phyloP scores from a whole-genome alignment of 2,329 filamentous ascomycete genomes.

The Pezicula neosporulosa region DNA sequence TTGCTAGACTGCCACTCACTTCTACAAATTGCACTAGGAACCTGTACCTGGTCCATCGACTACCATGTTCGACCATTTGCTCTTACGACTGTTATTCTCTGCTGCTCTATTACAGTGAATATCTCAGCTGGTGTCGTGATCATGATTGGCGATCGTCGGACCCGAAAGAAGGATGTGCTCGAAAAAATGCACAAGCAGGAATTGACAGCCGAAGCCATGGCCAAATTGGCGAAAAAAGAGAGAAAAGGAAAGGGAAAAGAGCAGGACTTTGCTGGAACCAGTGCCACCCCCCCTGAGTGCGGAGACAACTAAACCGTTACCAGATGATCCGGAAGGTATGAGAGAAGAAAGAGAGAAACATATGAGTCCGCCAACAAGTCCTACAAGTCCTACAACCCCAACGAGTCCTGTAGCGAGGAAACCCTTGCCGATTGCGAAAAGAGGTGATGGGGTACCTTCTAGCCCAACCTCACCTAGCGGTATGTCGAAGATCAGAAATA shows the following conservation, averaged over 20 bases:
- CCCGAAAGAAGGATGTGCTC: conserved; percentile 82
- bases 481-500: too few species aligned
- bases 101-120: conserved; percentile 74
- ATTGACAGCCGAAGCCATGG: conserved; percentile 63
- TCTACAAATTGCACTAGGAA: conserved; percentile 76
- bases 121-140: conserved; percentile 75
- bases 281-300: not conserved
- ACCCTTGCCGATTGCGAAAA: not conserved
- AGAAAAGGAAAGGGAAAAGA: conserved; percentile 9
- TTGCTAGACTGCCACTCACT: conserved; percentile 76
- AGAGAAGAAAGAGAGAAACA: not conserved
- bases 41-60: conserved; percentile 74
- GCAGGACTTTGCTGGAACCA: not conserved
- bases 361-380: not conserved
- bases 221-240: conserved; percentile 33
- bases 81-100: conserved; percentile 77
- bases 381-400: not conserved
- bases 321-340: not conserved
- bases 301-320: not conserved
- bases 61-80: conserved; percentile 67
- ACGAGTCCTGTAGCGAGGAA: not conserved
- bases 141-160: conserved; percentile 69
- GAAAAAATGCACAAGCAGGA: conserved; percentile 75
- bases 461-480: too few species aligned
- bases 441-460: not conserved